These are phyloP conservation scores for Naumovozyma baii DNA, from an alignment of 805 yeast species.

Conservation along the genomic window DNA sequence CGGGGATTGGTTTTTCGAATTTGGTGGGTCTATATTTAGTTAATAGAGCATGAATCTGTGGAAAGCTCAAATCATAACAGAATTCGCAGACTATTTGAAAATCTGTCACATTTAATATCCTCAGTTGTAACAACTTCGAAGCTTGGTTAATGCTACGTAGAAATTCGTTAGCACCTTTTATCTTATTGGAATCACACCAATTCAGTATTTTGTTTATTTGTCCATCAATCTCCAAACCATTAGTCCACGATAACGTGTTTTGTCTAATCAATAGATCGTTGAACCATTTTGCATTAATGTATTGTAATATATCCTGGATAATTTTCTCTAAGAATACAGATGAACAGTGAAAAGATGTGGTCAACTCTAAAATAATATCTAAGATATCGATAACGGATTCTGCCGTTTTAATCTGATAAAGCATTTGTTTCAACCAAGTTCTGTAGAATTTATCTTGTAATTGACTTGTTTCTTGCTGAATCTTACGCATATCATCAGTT, in stretches of 20 bases:
- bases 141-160: conserved; percentile 5
- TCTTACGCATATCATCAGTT: too few relatives aligned
- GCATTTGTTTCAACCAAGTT: neutral
- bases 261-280: conserved; percentile 9
- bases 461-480: too few relatives aligned
- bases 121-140: conserved; percentile 9
- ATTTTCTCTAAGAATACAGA: neutral
- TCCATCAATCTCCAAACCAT: conserved; percentile 6
- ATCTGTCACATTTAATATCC: conserved; percentile 7
- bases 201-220: conserved; percentile 1
- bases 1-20: conserved; percentile 6
- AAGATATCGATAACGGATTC: neutral
- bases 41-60: conserved; percentile 8
- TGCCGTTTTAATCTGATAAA: neutral
- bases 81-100: conserved; percentile 7
- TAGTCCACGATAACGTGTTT: conserved; percentile 7
- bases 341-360: neutral
- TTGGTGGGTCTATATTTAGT: conserved; percentile 8
- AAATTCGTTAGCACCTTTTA: neutral
- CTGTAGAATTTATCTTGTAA: neutral
- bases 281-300: conserved; percentile 6
- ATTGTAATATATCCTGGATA: conserved; percentile 2
- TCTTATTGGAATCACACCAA: conserved; percentile 5
- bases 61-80: conserved; percentile 7
- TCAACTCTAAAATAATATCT: neutral